phyloP scores from a whole-genome alignment of 2,329 filamentous ascomycete genomes.

The Diaporthe velutina region DNA sequence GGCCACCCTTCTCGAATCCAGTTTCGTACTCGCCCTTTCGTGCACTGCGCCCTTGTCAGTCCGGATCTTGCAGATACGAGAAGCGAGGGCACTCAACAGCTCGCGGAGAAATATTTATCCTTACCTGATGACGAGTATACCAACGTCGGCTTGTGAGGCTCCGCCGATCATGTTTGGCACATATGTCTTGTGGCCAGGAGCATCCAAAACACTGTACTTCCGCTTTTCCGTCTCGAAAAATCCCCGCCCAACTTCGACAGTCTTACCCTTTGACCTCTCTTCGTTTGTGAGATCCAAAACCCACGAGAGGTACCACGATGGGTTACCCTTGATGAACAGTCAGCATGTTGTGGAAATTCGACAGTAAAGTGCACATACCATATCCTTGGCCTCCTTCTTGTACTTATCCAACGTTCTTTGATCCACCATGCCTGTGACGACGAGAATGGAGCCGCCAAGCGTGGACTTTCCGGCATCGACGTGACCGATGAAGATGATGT shows the following conservation, averaged over 20 bases:
- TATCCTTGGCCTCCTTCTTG: slow-evolving; percentile 95
- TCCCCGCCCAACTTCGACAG: slow-evolving; percentile 94
- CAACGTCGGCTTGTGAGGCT: slow-evolving; percentile 92
- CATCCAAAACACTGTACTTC: slow-evolving; percentile 95
- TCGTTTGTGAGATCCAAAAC: slow-evolving; percentile 97
- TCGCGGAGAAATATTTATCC: neutral
- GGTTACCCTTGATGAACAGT: slow-evolving; percentile 70
- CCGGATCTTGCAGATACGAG: no score
- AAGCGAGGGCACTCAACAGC: neutral
- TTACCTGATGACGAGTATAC: slow-evolving; percentile 78
- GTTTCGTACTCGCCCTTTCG: slow-evolving; percentile 99
- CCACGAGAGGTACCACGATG: slow-evolving; percentile 99
- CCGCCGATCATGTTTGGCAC: slow-evolving; percentile 99
- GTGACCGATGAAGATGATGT: slow-evolving; percentile 98
- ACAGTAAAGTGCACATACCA: slow-evolving; percentile 50
- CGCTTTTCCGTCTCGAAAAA: slow-evolving; percentile 98
- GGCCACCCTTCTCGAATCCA: slow-evolving; percentile 94
- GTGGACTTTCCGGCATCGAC: slow-evolving; percentile 99
- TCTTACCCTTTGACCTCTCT: slow-evolving; percentile 96
- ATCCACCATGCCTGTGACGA: slow-evolving; percentile 98
- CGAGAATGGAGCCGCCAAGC: slow-evolving; percentile 92
- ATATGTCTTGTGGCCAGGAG: slow-evolving; percentile 97
- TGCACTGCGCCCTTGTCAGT: slow-evolving; percentile 74
- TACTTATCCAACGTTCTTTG: slow-evolving; percentile 99
- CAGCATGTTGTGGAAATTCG: neutral